phyloP scores from a whole-genome alignment of 148 eudicot species.

The Rhododendron molle region DNA sequence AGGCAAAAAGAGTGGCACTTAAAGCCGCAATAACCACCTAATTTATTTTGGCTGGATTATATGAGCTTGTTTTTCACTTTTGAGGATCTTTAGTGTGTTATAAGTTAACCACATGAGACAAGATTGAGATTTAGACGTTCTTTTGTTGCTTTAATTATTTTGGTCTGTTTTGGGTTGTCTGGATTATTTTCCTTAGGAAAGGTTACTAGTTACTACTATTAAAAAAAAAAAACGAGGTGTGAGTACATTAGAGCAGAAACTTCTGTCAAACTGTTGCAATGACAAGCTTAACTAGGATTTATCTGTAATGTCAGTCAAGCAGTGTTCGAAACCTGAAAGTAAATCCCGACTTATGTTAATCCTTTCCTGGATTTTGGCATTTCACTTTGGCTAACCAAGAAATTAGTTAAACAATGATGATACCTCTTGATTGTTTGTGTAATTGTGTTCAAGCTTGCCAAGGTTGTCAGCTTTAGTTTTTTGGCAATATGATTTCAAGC shows the following conservation, averaged over 20 bases:
- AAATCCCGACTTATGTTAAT: background rate
- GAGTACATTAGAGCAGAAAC: background rate
- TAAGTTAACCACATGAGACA: background rate
- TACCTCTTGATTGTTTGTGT: constrained; percentile 1
- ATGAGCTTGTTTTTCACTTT: background rate
- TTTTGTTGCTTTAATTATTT: background rate
- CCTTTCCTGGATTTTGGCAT: background rate
- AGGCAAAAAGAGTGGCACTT: background rate
- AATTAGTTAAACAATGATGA: constrained; percentile 1
- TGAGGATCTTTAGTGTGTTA: background rate
- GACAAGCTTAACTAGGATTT: background rate
- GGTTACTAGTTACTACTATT: background rate
- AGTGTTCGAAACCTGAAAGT: background rate
- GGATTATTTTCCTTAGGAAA: background rate
- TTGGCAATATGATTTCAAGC: background rate
- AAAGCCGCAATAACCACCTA: background rate
- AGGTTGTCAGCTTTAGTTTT: background rate
- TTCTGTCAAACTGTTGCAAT: background rate
- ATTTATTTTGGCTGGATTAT: background rate
- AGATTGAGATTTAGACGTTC: background rate
- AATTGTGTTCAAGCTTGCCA: background rate
- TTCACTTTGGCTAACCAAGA: background rate
- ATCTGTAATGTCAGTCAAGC: background rate
- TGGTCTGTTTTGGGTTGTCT: background rate
- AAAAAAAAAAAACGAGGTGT: background rate